phyloP scores from a whole-genome alignment of 441 rosid species.

The Theobroma grandiflorum region DNA sequence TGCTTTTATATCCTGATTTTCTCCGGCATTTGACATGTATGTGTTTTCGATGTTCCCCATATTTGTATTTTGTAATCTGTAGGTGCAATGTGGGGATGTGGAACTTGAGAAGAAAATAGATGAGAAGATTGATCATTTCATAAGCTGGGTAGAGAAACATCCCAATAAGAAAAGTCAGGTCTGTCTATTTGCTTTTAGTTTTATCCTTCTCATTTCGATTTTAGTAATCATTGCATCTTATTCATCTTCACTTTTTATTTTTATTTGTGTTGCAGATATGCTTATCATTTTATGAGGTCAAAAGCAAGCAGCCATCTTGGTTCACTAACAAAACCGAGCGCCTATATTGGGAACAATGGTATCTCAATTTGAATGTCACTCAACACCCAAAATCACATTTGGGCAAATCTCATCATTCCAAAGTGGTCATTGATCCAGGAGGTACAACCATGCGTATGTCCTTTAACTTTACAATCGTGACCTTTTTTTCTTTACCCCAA shows the following conservation, averaged over 20 bases:
- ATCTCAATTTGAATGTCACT: slow-evolving; percentile 80
- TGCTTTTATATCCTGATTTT: background rate
- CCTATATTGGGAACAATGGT: slow-evolving; percentile 88
- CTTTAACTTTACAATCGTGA: background rate
- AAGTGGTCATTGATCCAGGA: slow-evolving; percentile 67
- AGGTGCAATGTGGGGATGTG: slow-evolving; percentile 92
- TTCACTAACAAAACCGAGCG: slow-evolving; percentile 79
- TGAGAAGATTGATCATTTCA: slow-evolving; percentile 91
- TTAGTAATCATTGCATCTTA: background rate
- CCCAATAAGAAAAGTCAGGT: slow-evolving; percentile 98
- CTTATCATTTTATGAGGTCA: slow-evolving; percentile 88
- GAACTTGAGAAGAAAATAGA: slow-evolving; percentile 94
- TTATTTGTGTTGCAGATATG: slow-evolving; percentile 65
- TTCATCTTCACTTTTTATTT: background rate
- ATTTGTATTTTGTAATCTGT: slow-evolving; percentile 15
- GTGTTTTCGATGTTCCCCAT: background rate
- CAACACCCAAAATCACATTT: slow-evolving; percentile 67
- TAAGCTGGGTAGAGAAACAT: slow-evolving; percentile 92
- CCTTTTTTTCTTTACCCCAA: background rate
- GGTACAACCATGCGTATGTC: slow-evolving; percentile 46
- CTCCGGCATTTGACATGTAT: background rate
- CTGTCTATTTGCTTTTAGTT: background rate
- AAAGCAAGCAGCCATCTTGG: slow-evolving; percentile 89
- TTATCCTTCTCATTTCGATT: background rate
- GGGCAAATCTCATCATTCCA: slow-evolving; percentile 70